Percentiles rank a stretch among this genome's conserved stretches.
phyloP scores from a whole-genome alignment of 805 yeast genomes.

The Yamadazyma ubonensis region DNA sequence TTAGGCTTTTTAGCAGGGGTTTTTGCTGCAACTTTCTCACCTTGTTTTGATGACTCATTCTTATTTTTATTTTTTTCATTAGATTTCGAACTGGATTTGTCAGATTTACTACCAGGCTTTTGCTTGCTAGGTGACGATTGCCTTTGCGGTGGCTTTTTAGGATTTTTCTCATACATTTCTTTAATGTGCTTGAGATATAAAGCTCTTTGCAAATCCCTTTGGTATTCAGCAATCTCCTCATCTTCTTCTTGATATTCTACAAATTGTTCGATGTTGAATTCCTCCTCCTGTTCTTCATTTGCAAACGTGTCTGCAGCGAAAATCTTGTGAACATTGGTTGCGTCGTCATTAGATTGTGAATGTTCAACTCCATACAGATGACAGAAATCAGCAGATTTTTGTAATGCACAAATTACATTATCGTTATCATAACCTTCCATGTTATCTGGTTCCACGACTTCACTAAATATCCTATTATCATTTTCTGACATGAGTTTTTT shows the following conservation, averaged over 20 bases:
- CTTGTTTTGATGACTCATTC: too few relatives aligned
- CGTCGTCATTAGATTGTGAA: neutral
- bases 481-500: constrained; percentile 17
- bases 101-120: neutral
- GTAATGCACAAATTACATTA: constrained; percentile 32
- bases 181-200: constrained; percentile 10
- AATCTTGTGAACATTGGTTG: constrained; percentile 8
- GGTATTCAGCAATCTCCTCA: constrained; percentile 11
- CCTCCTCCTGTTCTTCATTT: constrained; percentile 8
- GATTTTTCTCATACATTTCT: constrained; percentile 4
- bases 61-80: too few relatives aligned
- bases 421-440: constrained; percentile 23
- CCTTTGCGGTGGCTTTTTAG: constrained; percentile 3
- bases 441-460: constrained; percentile 6
- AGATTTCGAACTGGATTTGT: too few relatives aligned
- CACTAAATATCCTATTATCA: constrained; percentile 9
- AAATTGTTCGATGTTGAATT: constrained; percentile 13
- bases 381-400: constrained; percentile 29
- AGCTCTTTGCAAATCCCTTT: constrained; percentile 13
- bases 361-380: constrained; percentile 22
- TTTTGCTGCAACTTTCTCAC: too few relatives aligned
- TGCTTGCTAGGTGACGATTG: constrained; percentile 4
- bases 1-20: too few relatives aligned
- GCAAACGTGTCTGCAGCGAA: constrained; percentile 8
- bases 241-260: constrained; percentile 13